phyloP scores from a whole-genome alignment of 2,329 filamentous ascomycete species.

The Xylariaceae sp. region DNA sequence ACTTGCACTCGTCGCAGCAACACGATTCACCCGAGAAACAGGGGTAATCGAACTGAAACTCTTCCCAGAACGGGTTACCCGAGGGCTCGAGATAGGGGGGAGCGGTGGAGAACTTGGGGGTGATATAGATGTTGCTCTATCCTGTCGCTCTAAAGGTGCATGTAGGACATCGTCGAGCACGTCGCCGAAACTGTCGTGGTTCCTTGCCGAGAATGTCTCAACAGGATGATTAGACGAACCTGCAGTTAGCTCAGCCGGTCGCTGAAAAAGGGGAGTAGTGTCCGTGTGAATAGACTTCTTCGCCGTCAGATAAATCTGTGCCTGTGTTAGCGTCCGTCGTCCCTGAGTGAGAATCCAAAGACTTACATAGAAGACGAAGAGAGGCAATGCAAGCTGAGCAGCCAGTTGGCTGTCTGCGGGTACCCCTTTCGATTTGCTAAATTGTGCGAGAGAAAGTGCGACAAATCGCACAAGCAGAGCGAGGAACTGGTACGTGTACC shows the following conservation, averaged over 20 bases:
- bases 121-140: conserved; percentile 3
- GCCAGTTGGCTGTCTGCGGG: conserved; percentile 41
- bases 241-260: conserved; percentile 23
- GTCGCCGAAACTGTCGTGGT: conserved; percentile 24
- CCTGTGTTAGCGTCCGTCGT: conserved; percentile 21
- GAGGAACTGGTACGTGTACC: conserved; percentile 61
- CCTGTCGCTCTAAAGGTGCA: conserved; percentile 5
- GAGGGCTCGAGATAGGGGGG: background rate
- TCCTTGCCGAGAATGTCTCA: conserved; percentile 31
- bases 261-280: conserved; percentile 49
- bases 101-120: background rate
- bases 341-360: background rate
- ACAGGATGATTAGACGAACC: conserved; percentile 23
- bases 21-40: background rate
- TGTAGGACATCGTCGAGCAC: conserved; percentile 30
- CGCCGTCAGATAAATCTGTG: conserved; percentile 43
- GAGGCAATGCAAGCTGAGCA: conserved; percentile 51
- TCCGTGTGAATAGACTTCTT: conserved; percentile 49
- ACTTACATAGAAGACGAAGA: conserved; percentile 51
- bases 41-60: background rate
- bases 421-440: conserved; percentile 36
- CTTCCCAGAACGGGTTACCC: background rate
- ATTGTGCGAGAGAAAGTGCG: conserved; percentile 40
- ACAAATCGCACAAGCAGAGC: conserved; percentile 51
- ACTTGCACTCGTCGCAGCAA: no score